Conservation (phyloP, 306 rosid genomes). For the Ziziphus jujuba region DNA sequence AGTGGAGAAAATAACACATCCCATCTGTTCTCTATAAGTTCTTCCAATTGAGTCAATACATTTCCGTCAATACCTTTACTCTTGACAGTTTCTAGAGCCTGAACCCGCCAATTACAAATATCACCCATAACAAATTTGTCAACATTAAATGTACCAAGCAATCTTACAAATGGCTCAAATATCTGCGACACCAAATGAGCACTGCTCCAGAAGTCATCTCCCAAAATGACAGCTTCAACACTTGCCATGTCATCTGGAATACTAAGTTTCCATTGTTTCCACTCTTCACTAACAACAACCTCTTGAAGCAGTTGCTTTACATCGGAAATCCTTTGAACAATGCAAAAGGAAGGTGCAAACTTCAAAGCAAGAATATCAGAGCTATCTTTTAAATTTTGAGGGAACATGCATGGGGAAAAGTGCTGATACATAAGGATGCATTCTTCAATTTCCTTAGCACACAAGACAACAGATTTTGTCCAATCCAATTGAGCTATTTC, state of each 20-base stretch:
- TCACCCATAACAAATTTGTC: slow-evolving; percentile 53
- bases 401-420: slow-evolving; percentile 27
- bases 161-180: slow-evolving; percentile 45
- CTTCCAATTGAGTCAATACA: slow-evolving; percentile 42
- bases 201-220: slow-evolving; percentile 47
- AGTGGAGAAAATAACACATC: slow-evolving; percentile 54
- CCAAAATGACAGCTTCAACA: slow-evolving; percentile 45
- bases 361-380: slow-evolving; percentile 27
- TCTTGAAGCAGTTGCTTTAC: slow-evolving; percentile 42
- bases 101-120: slow-evolving; percentile 50
- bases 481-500: slow-evolving; percentile 55
- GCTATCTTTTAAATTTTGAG: slow-evolving; percentile 33
- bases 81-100: slow-evolving; percentile 41
- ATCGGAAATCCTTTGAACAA: slow-evolving; percentile 41
- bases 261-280: slow-evolving; percentile 58
- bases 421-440: slow-evolving; percentile 38
- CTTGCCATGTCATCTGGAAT: slow-evolving; percentile 27
- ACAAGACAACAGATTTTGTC: slow-evolving; percentile 36
- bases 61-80: slow-evolving; percentile 33
- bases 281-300: slow-evolving; percentile 39
- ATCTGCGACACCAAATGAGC: slow-evolving; percentile 39
- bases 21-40: slow-evolving; percentile 54
- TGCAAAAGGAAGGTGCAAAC: slow-evolving; percentile 44
- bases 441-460: slow-evolving; percentile 56
- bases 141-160: slow-evolving; percentile 31